Evolutionary conservation across 1,284 basidiomycete species (phyloP).

Genomic region (Schizopora paradoxa): DNA sequence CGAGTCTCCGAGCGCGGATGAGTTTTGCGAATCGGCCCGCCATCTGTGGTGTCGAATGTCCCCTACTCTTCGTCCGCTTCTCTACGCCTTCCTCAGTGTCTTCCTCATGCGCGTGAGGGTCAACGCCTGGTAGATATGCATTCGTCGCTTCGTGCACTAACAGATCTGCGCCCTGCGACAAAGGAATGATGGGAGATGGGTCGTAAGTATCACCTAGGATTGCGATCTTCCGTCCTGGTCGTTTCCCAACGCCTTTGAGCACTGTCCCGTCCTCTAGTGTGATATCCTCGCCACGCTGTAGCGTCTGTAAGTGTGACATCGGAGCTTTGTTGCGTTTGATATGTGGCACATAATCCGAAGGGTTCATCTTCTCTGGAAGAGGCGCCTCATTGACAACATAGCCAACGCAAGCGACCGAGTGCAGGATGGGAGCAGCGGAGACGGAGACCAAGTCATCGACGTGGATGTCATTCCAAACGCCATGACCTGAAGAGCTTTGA

Average conservation of each 20-base stretch:
- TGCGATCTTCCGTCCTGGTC: constrained; percentile 68
- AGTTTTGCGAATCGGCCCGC: constrained; percentile 77
- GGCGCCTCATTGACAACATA: constrained; percentile 77
- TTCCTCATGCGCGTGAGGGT: constrained; percentile 46
- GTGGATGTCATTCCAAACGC: constrained; percentile 71
- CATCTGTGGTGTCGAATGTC: constrained; percentile 91
- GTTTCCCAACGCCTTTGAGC: constrained; percentile 64
- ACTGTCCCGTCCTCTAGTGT: constrained; percentile 74
- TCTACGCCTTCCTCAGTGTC: constrained; percentile 64
- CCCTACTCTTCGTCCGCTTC: constrained; percentile 64
- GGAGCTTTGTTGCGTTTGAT: constrained; percentile 69
- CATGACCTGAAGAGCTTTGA: constrained; percentile 37
- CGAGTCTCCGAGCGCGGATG: constrained; percentile 60
- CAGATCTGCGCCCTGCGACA: constrained; percentile 61
- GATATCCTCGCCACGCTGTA: constrained; percentile 69
- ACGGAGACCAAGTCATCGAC: constrained; percentile 58
- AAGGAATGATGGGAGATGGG: constrained; percentile 53
- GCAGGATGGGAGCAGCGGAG: constrained; percentile 79
- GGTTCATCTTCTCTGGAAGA: constrained; percentile 72
- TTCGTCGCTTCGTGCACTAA: constrained; percentile 90
- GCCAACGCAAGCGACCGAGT: constrained; percentile 80
- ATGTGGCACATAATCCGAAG: constrained; percentile 55
- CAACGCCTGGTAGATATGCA: constrained; percentile 72
- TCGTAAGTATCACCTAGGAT: constrained; percentile 82
- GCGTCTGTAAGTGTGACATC: constrained; percentile 60